Percentiles rank a stretch among this genome's conserved stretches.
Evolutionary conservation across 225 moss, liverwort and hornwort genomes (phyloP).

Genomic region (Asterella californica): DNA sequence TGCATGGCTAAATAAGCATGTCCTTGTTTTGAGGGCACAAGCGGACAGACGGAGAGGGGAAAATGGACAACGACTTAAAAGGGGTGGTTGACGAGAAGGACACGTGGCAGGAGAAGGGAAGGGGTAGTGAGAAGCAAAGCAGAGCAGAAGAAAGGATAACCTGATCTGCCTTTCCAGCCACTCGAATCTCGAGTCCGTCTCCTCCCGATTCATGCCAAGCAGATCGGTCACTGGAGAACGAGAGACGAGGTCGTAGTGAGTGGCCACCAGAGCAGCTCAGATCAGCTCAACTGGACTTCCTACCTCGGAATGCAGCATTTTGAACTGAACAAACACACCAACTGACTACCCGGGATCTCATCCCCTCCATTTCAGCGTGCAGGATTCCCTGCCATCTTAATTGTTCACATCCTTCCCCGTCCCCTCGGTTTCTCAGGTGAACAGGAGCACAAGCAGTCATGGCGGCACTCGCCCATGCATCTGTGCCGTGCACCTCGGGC

Average conservation of each 20-base stretch:
- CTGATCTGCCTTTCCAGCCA: constrained; percentile 25
- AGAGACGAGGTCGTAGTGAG: constrained; percentile 3
- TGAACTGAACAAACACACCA: neutral
- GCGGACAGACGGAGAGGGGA: neutral
- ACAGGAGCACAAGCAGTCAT: constrained; percentile 19
- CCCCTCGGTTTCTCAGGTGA: neutral
- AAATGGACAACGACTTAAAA: neutral
- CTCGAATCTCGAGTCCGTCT: constrained; percentile 21
- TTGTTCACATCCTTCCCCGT: neutral
- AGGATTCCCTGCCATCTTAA: neutral
- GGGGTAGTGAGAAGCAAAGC: too few relatives aligned
- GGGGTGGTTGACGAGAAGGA: constrained; percentile 2
- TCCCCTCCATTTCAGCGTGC: neutral
- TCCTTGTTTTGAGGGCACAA: neutral
- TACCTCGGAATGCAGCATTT: neutral
- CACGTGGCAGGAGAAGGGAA: constrained; percentile 12
- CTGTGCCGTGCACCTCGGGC: constrained; percentile 37
- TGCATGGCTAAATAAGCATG: constrained; percentile 4
- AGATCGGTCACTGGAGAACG: constrained; percentile 13
- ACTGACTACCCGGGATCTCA: neutral
- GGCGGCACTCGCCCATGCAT: constrained; percentile 45
- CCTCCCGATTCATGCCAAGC: constrained; percentile 3
- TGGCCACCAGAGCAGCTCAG: constrained; percentile 23
- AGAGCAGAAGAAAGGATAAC: constrained; percentile 26
- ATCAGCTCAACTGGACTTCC: neutral